These are phyloP conservation scores for Thermochaetoides dissita DNA, from an alignment of 2,329 filamentous ascomycete species.

Conservation along the genomic window DNA sequence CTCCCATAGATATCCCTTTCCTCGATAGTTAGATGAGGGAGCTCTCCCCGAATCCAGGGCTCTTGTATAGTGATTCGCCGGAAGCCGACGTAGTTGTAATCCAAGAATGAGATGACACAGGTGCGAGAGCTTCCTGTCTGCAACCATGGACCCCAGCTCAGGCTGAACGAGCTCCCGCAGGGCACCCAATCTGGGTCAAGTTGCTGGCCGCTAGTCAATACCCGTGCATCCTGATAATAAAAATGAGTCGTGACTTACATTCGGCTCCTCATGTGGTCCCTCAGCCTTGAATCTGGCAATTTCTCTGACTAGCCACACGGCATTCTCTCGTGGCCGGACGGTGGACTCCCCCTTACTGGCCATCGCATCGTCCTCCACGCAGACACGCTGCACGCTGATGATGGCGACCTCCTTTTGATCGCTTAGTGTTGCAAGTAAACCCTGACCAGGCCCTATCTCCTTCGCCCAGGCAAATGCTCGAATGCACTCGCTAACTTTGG, in stretches of 20 bases:
- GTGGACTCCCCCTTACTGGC: conserved; percentile 1
- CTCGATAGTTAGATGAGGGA: conserved; percentile 26
- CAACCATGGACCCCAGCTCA: conserved; percentile 43
- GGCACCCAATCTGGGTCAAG: conserved; percentile 36
- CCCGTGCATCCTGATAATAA: too few species aligned
- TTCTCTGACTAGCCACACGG: conserved; percentile 37
- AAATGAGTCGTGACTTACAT: conserved; percentile 17
- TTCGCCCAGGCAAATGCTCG: conserved; percentile 40
- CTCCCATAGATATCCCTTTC: conserved; percentile 30
- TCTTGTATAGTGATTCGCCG: conserved; percentile 30
- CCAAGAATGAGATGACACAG: conserved; percentile 36
- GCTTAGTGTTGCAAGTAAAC: conserved; percentile 37
- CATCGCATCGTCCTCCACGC: conserved; percentile 18
- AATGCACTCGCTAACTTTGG: conserved; percentile 30
- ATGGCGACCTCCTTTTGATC: conserved; percentile 36
- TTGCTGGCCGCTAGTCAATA: conserved; percentile 1
- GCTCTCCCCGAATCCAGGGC: conserved; percentile 22
- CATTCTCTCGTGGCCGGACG: conserved; percentile 8
- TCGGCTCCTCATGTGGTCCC: conserved; percentile 28
- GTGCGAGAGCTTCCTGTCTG: conserved; percentile 21
- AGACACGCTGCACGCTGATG: conserved; percentile 31
- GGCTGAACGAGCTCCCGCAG: conserved; percentile 32
- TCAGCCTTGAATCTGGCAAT: conserved; percentile 32
- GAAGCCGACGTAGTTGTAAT: conserved; percentile 41
- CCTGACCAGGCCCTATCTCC: conserved; percentile 26